Base-by-base conservation (phyloP, 164 flowering plant species). In the Chloranthus sessilifolius region DNA sequence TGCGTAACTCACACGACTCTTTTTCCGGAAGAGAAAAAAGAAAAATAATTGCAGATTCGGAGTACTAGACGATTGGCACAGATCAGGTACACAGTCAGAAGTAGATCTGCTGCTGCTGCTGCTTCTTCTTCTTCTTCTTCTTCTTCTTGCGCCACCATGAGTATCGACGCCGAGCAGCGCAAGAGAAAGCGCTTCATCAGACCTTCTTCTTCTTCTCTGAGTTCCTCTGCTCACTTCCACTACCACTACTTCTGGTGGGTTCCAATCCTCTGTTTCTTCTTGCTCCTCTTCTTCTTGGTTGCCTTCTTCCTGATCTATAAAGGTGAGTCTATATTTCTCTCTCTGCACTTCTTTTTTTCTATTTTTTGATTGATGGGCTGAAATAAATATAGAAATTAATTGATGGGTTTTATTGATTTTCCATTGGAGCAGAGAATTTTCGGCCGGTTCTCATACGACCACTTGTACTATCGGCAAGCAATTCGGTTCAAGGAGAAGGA, bases 161-260 rank as follows among this genome's bases (percentile, higher is more conserved):
- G n/a, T n/a, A n/a, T n/a, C n/a, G n/a, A n/a, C 38, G 38, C 15
- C 20, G 20, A 38, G 42, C 42, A 77, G 10, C 71, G 83, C 16
- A 78, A 67, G 67, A 41, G 76, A 36, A 81, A 74, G 71, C 70
- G 66, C 17, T 3, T 39, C 7, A 41, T 50, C 19, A 56, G 62
- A 33, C 41, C 56, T n/a, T n/a, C n/a, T n/a, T n/a, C n/a, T n/a
- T n/a, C n/a, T n/a, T n/a, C n/a, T n/a, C n/a, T n/a, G n/a, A n/a
- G n/a, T 3, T 15, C 30, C 24, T 38, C 33, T 6, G 23, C 62
- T 14, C 35, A 10, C 48, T 38, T 15, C 42, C 53, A 38, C 6
- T 51, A 9, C 44, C 50, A 45, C 39, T 55, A 66, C 27, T 72
- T 70, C 0, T 26, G 57, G 40, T 70, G 76, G 63, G 55, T 69